phyloP scores from a whole-genome alignment of 257 asterid genomes.

The Lithospermum erythrorhizon region DNA sequence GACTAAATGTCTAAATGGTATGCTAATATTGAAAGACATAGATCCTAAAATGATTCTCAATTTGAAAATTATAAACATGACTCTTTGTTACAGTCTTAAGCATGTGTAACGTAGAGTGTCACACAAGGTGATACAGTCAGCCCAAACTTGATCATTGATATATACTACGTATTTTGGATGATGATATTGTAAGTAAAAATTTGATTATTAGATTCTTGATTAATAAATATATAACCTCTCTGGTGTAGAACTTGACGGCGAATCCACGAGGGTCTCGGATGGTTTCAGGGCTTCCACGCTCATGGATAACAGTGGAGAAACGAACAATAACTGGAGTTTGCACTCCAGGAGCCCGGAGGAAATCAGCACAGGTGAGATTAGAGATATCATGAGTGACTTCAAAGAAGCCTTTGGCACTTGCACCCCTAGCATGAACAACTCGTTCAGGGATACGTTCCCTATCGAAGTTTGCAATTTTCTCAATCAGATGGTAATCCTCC shows the following conservation, averaged over 20 bases:
- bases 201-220: neutral
- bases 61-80: too few species aligned
- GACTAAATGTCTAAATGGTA: too few species aligned
- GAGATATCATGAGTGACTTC: constrained; percentile 17
- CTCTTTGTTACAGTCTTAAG: too few species aligned
- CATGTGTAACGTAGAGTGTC: too few species aligned
- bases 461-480: constrained; percentile 17
- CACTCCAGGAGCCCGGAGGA: neutral
- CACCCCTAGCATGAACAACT: constrained; percentile 25
- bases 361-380: constrained; percentile 9
- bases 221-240: neutral
- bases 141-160: too few species aligned
- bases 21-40: too few species aligned
- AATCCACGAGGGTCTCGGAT: neutral
- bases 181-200: too few species aligned
- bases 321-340: neutral
- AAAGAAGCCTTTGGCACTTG: constrained; percentile 22
- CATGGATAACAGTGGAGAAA: neutral
- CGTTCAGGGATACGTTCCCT: constrained; percentile 22
- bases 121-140: too few species aligned
- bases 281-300: neutral
- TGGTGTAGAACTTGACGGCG: neutral
- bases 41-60: too few species aligned
- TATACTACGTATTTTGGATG: too few species aligned
- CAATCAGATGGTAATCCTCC: constrained; percentile 19